Base-by-base conservation (phyloP, 2,329 filamentous ascomycete genomes). In the Hypoxylon sp. region DNA sequence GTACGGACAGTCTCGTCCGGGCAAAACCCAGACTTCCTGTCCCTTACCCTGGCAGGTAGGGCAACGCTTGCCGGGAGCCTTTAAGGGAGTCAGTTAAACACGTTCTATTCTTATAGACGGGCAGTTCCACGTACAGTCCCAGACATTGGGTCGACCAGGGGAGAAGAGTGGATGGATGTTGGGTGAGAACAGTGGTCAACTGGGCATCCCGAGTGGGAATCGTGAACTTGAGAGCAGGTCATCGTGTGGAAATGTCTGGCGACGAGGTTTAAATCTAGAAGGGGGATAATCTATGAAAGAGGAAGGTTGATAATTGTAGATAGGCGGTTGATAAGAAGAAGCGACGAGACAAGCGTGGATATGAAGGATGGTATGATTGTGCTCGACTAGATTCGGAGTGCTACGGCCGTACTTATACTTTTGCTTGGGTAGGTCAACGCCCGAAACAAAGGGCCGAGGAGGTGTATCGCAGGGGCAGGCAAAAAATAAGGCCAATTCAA, bases 381-480 rank as follows among this genome's bases (percentile, higher is more conserved):
- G 60, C 28, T 56, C 55, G 21, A 60, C 49, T n/a, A 57, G 34
- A 60, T 28, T 57, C 65, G 59, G 58, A 63, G 56, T 53, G 38
- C 60, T 68, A 70, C 68, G 65, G 68, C 68, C 61, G 68, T 70
- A 70, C 65, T 70, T 70, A 70, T 70, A 70, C 61, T 67, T 65
- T 65, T 67, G 41, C 55, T 28, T 49, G 32, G 30, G 43, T 58
- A 58, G 51, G 63, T 57, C 63, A 52, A 60, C 52, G 32, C 65
- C 56, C 65, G 62, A 65, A 69, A 69, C 65, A 69, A 66, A 66
- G 63, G 66, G 52, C 66, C 66, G 56, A 63, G 57, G 30, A 62
- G 41, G 41, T 57, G 53, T 59, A 64, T 65, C 63, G 65, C 58
- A 67, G 63, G 65, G 65, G 63, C 45, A 56, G 51, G 30, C 30